A percentile compares a stretch with the other conserved stretches of the same genome.
These are phyloP conservation scores for Saccharomyces kudriavzevii DNA, from an alignment of 805 yeast species.

Conservation along the genomic window DNA sequence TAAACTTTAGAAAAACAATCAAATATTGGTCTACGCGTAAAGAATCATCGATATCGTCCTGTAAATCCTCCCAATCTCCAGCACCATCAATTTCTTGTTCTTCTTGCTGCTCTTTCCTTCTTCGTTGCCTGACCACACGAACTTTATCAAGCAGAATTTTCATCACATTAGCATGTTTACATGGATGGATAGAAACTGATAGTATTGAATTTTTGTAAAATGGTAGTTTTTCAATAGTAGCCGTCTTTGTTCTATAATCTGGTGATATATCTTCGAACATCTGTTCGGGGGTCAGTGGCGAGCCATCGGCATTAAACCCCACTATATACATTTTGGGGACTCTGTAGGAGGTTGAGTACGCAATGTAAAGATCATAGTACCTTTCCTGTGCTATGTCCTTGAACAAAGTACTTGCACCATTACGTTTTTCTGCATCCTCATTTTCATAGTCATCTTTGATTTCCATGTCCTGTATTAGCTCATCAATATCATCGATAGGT, in stretches of 20 bases:
- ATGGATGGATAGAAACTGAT: conserved; percentile 88
- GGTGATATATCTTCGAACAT: conserved; percentile 93
- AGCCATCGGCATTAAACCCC: conserved; percentile 77
- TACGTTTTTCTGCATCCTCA: conserved; percentile 36
- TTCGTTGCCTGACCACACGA: conserved; percentile 37
- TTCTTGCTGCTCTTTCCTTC: conserved; percentile 39
- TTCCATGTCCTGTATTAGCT: conserved; percentile 23
- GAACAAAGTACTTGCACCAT: conserved; percentile 16
- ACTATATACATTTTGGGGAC: conserved; percentile 92
- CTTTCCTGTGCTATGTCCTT: conserved; percentile 37
- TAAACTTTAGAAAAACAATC: conserved; percentile 82
- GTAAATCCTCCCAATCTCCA: conserved; percentile 55
- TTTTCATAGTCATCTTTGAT: conserved; percentile 36
- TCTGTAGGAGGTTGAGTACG: conserved; percentile 89
- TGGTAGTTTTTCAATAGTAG: conserved; percentile 89
- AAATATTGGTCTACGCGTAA: conserved; percentile 87
- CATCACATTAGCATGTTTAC: conserved; percentile 94
- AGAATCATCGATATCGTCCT: conserved; percentile 35
- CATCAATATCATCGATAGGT: conserved; percentile 20
- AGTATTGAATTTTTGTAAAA: conserved; percentile 55
- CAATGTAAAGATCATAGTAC: conserved; percentile 79
- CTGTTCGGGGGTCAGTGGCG: conserved; percentile 75
- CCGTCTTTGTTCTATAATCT: conserved; percentile 92
- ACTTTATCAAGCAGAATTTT: conserved; percentile 73
- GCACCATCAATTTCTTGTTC: conserved; percentile 32